Conservation (phyloP, 768 basidiomycete species). For the Suillus clintonianus region DNA sequence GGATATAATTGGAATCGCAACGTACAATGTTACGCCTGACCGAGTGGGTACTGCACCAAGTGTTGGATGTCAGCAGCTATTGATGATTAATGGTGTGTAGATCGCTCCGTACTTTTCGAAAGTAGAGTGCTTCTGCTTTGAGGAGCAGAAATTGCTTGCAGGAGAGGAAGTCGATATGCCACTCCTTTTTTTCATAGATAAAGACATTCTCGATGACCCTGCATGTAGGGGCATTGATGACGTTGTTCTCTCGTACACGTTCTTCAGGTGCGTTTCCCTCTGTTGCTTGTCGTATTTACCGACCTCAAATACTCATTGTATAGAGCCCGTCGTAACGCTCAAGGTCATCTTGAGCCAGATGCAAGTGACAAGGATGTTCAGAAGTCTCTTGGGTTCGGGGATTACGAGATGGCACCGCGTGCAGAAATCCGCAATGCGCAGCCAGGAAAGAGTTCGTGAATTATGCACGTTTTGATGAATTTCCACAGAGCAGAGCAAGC, state of each 20-base stretch:
- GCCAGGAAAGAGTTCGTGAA: neutral
- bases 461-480: neutral
- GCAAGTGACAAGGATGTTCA: constrained; percentile 80
- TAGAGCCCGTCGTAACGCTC: constrained; percentile 84
- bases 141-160: constrained; percentile 93
- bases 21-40: constrained; percentile 98
- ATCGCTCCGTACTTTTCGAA: constrained; percentile 98
- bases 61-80: neutral
- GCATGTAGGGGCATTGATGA: constrained; percentile 85
- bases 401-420: constrained; percentile 51
- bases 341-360: constrained; percentile 90
- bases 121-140: constrained; percentile 99
- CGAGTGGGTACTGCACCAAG: constrained; percentile 55
- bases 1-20: constrained; percentile 97
- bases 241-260: constrained; percentile 94
- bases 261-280: constrained; percentile 74
- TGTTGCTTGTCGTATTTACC: neutral
- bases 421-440: constrained; percentile 28
- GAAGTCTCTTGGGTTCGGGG: constrained; percentile 74
- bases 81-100: constrained; percentile 40
- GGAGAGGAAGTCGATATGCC: constrained; percentile 99
- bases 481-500: neutral
- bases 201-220: constrained; percentile 93
- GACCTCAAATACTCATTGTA: neutral
- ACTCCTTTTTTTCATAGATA: constrained; percentile 97